Base-by-base conservation (phyloP, 2,329 filamentous ascomycete genomes). In the Chrysosporium keratinophilum region DNA sequence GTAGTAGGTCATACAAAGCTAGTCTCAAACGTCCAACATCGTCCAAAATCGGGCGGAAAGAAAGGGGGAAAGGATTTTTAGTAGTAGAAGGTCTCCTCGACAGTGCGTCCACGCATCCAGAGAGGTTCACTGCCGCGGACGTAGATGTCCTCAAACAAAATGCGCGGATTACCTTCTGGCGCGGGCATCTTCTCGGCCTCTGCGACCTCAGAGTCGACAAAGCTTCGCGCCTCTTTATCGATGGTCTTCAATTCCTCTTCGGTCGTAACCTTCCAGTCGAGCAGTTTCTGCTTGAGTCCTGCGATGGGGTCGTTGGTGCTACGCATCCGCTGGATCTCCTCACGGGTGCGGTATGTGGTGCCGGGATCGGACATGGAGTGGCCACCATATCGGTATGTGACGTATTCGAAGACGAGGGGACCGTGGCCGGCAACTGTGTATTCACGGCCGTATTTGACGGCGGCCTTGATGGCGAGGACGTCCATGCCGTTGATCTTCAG, bases 401-500 rank as follows among this genome's bases (percentile, higher is more conserved):
- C 90, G 74, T 95, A 98, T 78, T 98, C 93, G 73, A 95, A 85
- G 66, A 98, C 93, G 59, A 98, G 80, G 61, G 93, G 93, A 59
- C 91, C 91, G 73, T 95, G 90, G 71, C 85, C 90, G 58, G 81
- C 77, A 57, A 79, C 75, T 61, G 88, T 85, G 78, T 84, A 95
- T 69, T 95, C 81, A 78, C 93, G 95, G 69, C 85, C 89, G 77
- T 95, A 90, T 75, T 91, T 79, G 66, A 95, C 89, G 60, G 93
- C 93, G 51, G 91, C 89, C 81, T 95, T 95, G 72, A 96, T 91
- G 60, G 93, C 91, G 59, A 98, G 86, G 65, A 95, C 89, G 71
- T 98, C 93, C 93, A 98, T 98, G 69, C 88, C 93, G 77, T 98
- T 98, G 74, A 98, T 88, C 82, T 98, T 98, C 66, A 98, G 83